Evolutionary conservation across 305 asterid genomes (phyloP).

Genomic region (Fraxinus dipetala): DNA sequence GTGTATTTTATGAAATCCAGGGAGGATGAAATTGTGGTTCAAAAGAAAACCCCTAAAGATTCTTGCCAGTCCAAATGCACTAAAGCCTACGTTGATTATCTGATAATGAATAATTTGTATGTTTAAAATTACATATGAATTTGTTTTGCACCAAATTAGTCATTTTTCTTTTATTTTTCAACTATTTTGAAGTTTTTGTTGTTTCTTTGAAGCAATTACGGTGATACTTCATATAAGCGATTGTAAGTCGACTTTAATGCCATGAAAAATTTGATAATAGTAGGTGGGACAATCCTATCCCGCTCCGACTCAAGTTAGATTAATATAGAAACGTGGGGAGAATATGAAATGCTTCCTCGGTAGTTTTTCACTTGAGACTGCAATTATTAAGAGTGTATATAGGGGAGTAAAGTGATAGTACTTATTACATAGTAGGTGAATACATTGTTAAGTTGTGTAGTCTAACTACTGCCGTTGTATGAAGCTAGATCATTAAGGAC

Average conservation of each 20-base stretch:
- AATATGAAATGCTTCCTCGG: no score
- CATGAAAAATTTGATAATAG: not conserved
- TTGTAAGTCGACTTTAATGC: not conserved
- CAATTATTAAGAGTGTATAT: no score
- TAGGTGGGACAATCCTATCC: not conserved
- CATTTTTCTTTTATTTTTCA: not conserved
- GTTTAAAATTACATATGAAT: not conserved
- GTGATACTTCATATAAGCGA: not conserved
- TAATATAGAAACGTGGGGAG: not conserved
- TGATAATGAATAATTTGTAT: not conserved
- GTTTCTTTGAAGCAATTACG: not conserved
- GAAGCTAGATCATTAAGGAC: no score
- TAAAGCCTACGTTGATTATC: conserved; percentile 29
- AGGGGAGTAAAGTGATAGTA: no score
- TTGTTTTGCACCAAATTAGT: not conserved
- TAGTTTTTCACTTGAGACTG: no score
- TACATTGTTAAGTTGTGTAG: no score
- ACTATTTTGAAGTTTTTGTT: not conserved
- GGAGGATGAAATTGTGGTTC: conserved; percentile 32
- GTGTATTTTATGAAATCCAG: conserved; percentile 1
- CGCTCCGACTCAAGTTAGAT: not conserved
- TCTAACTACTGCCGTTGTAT: no score
- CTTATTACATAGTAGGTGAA: not conserved
- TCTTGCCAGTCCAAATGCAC: conserved; percentile 34
- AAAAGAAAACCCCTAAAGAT: conserved; percentile 18